phyloP scores from a whole-genome alignment of 192 early-diverging fungal species.

The Linnemannia exigua region DNA sequence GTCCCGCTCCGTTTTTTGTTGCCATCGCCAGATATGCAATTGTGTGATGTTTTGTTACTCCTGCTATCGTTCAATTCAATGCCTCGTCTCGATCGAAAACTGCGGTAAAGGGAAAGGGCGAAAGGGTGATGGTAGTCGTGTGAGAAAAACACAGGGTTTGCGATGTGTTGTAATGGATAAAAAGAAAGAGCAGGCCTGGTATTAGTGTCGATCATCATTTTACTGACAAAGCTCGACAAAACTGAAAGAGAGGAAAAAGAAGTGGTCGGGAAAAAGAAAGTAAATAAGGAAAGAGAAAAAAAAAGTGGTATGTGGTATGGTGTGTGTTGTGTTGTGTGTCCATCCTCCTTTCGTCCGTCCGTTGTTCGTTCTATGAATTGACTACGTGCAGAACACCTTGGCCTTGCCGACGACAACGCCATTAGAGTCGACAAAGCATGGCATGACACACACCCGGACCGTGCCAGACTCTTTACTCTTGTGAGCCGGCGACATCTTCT shows the following conservation, averaged over 20 bases:
- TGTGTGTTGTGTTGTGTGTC: background rate
- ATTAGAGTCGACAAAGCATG: conserved; percentile 53
- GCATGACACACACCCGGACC: conserved; percentile 53
- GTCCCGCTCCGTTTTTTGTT: too few species aligned
- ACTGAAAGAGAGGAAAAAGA: background rate
- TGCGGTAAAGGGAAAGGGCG: too few species aligned
- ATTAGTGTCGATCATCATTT: background rate
- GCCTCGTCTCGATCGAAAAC: too few species aligned
- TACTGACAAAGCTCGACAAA: conserved; percentile 12
- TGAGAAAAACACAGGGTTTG: background rate
- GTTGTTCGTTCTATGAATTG: background rate
- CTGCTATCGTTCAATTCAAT: too few species aligned
- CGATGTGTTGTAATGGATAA: background rate
- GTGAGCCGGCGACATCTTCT: conserved; percentile 50
- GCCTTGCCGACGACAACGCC: conserved; percentile 53
- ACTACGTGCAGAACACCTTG: conserved; percentile 51
- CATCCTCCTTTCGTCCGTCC: background rate
- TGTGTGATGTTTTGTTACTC: too few species aligned
- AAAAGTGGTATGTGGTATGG: conserved; percentile 3
- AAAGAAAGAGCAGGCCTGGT: background rate
- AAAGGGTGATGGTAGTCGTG: too few species aligned
- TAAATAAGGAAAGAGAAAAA: background rate
- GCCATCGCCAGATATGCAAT: too few species aligned
- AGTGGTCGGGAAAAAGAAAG: background rate
- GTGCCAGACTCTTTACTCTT: conserved; percentile 56